phyloP scores from a whole-genome alignment of 371 early-diverging fungal genomes.

The Rhizopus arrhizus region DNA sequence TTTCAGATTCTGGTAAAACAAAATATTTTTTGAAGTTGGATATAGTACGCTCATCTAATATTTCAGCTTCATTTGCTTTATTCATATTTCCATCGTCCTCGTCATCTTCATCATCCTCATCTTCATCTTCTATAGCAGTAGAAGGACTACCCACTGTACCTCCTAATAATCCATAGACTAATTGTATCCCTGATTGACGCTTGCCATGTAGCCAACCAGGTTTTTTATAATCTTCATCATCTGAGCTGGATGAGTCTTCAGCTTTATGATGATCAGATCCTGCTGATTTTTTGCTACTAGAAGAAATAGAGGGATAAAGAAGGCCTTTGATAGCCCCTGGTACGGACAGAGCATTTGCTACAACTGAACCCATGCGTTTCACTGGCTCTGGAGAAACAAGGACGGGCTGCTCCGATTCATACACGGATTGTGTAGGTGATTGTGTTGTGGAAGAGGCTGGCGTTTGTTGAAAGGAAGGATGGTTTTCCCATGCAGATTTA shows the following conservation, averaged over 20 bases:
- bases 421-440: slow-evolving; percentile 45
- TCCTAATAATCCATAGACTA: slow-evolving; percentile 47
- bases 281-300: slow-evolving; percentile 12
- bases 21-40: slow-evolving; percentile 61
- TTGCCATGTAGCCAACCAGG: slow-evolving; percentile 47
- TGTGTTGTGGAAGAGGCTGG: slow-evolving; percentile 8
- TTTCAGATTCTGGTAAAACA: slow-evolving; percentile 63
- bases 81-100: neutral
- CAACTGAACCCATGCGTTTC: slow-evolving; percentile 26
- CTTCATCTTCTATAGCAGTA: slow-evolving; percentile 28
- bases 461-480: slow-evolving; percentile 3
- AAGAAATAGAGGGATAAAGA: slow-evolving; percentile 26
- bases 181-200: slow-evolving; percentile 44
- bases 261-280: slow-evolving; percentile 1
- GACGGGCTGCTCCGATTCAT: slow-evolving; percentile 31
- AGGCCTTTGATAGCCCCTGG: slow-evolving; percentile 39
- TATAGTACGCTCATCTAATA: slow-evolving; percentile 39
- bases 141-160: slow-evolving; percentile 31
- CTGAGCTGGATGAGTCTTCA: slow-evolving; percentile 39
- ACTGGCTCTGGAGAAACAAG: slow-evolving; percentile 11
- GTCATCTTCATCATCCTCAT: slow-evolving; percentile 24
- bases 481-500: slow-evolving; percentile 33
- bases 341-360: slow-evolving; percentile 39
- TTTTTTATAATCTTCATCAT: slow-evolving; percentile 42
- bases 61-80: slow-evolving; percentile 30